These are phyloP conservation scores for Nadsonia commutata DNA, from an alignment of 1,139 yeast species.

Conservation along the genomic window DNA sequence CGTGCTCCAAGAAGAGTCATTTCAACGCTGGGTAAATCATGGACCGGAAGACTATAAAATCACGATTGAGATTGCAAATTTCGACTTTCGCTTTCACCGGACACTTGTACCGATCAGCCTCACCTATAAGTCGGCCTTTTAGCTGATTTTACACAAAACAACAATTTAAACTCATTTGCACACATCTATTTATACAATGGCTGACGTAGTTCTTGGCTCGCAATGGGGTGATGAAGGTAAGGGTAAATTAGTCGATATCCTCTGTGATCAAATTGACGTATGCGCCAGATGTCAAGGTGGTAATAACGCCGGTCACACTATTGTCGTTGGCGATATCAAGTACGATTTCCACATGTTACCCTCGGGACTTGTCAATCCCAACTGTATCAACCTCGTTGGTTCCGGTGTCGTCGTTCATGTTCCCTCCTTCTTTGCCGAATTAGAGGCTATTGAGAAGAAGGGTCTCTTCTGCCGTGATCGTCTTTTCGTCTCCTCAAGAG, in stretches of 20 bases:
- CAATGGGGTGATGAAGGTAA: constrained; percentile 99
- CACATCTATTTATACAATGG: constrained; percentile 31
- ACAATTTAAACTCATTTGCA: background rate
- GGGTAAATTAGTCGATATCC: constrained; percentile 87
- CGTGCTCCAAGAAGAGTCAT: background rate
- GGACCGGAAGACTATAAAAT: background rate
- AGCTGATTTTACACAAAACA: background rate
- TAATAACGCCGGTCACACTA: constrained; percentile 97
- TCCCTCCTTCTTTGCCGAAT: constrained; percentile 83
- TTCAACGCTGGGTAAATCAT: too few species aligned
- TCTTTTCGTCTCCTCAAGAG: constrained; percentile 79
- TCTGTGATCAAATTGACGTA: constrained; percentile 87
- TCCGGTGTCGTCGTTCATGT: constrained; percentile 94
- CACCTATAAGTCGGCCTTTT: background rate
- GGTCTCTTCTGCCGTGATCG: constrained; percentile 61
- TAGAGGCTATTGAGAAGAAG: constrained; percentile 64
- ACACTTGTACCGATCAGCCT: background rate
- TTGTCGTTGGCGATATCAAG: constrained; percentile 74
- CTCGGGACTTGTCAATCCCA: constrained; percentile 87
- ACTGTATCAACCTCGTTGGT: constrained; percentile 80
- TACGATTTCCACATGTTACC: constrained; percentile 99
- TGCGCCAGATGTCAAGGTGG: constrained; percentile 99
- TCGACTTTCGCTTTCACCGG: background rate
- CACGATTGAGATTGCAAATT: background rate
- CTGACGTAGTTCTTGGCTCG: constrained; percentile 89